These are phyloP conservation scores for Nitzschia sp. DNA, from an alignment of 108 stramenopile species.

Conservation along the genomic window DNA sequence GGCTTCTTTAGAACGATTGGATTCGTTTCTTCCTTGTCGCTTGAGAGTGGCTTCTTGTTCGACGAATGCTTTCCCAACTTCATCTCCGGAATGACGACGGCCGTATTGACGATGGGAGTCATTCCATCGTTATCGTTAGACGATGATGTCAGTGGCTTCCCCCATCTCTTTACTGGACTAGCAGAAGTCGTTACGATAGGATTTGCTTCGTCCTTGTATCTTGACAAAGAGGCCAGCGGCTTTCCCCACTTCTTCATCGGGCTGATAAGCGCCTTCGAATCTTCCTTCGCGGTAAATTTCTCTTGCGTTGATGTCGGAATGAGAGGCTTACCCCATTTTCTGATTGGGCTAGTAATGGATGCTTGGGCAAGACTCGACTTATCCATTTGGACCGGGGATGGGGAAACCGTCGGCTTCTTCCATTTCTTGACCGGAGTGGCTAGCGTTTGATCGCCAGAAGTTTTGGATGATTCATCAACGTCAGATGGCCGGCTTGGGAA, in stretches of 20 bases:
- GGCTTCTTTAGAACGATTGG: too few species aligned
- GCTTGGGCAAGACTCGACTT: too few species aligned
- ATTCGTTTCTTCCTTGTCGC: too few species aligned
- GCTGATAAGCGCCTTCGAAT: background rate
- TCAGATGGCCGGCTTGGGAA: too few species aligned
- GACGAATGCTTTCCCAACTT: background rate
- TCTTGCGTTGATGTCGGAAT: background rate
- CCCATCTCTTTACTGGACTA: background rate
- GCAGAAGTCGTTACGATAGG: background rate
- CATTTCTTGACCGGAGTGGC: too few species aligned
- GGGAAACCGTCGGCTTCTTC: too few species aligned
- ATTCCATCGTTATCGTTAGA: background rate
- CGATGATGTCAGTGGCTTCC: background rate
- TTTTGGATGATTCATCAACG: too few species aligned
- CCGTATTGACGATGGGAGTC: background rate
- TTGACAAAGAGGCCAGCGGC: background rate
- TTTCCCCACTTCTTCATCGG: background rate
- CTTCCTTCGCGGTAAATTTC: background rate
- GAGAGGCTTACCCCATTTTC: background rate
- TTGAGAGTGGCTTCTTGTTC: too few species aligned
- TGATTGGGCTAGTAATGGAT: background rate
- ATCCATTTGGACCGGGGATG: too few species aligned
- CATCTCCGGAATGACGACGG: background rate
- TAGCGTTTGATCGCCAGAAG: too few species aligned
- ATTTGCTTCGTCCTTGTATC: background rate